Percentiles rank a stretch among this genome's conserved stretches.
phyloP scores from a whole-genome alignment of 1,284 basidiomycete species.

The Ceratobasidium sp. region DNA sequence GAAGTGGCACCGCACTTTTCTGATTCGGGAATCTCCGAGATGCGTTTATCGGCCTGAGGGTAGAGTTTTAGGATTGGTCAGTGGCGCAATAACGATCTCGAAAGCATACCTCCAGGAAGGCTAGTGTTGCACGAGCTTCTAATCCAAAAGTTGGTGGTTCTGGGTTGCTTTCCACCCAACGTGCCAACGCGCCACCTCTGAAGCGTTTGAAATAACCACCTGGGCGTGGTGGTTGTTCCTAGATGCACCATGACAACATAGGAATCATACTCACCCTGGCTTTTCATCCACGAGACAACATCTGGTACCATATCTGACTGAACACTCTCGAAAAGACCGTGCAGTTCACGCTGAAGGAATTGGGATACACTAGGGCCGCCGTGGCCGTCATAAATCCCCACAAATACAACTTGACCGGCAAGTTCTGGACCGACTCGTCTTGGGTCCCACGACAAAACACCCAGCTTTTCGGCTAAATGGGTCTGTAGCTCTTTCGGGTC shows the following conservation, averaged over 20 bases:
- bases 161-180: slow-evolving; percentile 62
- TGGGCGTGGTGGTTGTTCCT: slow-evolving; percentile 25
- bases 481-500: slow-evolving; percentile 73
- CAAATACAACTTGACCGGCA: slow-evolving; percentile 78
- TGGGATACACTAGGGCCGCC: slow-evolving; percentile 79
- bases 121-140: slow-evolving; percentile 82
- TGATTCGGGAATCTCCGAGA: slow-evolving; percentile 64
- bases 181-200: slow-evolving; percentile 74
- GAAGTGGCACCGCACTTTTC: slow-evolving; percentile 80
- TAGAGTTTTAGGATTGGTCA: not conserved
- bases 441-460: slow-evolving; percentile 74
- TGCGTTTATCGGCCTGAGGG: slow-evolving; percentile 63
- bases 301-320: slow-evolving; percentile 72
- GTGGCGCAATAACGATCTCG: not conserved
- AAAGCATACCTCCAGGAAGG: slow-evolving; percentile 79
- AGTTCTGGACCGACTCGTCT: slow-evolving; percentile 62
- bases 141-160: slow-evolving; percentile 67
- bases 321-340: slow-evolving; percentile 78
- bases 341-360: slow-evolving; percentile 80
- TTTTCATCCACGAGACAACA: slow-evolving; percentile 76
- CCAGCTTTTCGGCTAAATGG: slow-evolving; percentile 67
- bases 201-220: slow-evolving; percentile 88
- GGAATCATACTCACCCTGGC: slow-evolving; percentile 62
- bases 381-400: slow-evolving; percentile 92
- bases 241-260: no score